Conservation (phyloP, 768 basidiomycete species). For the Nidula microcarpa region DNA sequence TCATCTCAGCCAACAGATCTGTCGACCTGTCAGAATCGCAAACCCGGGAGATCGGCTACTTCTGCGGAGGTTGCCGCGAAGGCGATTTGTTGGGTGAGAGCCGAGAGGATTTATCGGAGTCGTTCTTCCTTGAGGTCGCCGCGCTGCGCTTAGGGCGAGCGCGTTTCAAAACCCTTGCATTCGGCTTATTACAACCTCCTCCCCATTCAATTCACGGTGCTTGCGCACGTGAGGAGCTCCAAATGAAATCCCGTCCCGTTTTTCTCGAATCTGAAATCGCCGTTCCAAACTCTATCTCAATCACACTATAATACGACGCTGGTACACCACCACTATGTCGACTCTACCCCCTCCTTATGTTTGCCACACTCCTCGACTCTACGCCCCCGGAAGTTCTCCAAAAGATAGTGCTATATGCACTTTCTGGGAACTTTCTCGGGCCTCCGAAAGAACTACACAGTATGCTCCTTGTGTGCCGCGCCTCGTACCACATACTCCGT, state of each 20-base stretch:
- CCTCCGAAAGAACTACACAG: constrained; percentile 27
- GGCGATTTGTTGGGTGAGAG: too few relatives aligned
- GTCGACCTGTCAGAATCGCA: too few relatives aligned
- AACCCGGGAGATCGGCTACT: too few relatives aligned
- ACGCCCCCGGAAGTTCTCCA: constrained; percentile 30
- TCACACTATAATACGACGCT: background rate
- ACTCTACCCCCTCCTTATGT: constrained; percentile 16
- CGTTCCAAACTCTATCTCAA: constrained; percentile 11
- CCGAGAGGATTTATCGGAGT: too few relatives aligned
- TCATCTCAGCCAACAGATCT: too few relatives aligned
- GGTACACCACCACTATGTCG: background rate
- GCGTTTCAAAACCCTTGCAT: background rate
- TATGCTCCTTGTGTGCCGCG: constrained; percentile 28
- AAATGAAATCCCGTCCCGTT: constrained; percentile 4
- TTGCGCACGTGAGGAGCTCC: constrained; percentile 12
- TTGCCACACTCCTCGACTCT: constrained; percentile 19
- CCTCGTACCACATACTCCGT: constrained; percentile 20
- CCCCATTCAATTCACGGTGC: background rate
- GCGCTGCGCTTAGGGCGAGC: too few relatives aligned
- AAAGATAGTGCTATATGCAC: constrained; percentile 27
- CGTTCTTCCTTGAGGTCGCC: too few relatives aligned
- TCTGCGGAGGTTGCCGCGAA: too few relatives aligned
- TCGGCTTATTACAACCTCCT: background rate
- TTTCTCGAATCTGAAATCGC: constrained; percentile 9
- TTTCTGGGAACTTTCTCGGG: constrained; percentile 20